Evolutionary conservation across 2,329 filamentous ascomycete species (phyloP).

Genomic region (Diaporthe humulicola): DNA sequence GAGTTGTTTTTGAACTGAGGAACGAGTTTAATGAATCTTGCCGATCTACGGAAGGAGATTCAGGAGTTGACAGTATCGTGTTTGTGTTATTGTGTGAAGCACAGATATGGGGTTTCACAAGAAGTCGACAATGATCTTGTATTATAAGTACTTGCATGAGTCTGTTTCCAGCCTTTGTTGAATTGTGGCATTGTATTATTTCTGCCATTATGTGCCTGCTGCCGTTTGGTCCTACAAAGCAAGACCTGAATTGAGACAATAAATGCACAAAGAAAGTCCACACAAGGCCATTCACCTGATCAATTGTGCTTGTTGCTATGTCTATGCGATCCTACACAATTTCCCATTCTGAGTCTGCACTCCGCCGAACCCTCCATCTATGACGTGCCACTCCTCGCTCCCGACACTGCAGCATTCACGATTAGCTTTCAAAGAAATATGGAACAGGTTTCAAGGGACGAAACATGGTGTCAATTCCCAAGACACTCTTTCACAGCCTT

Average conservation of each 20-base stretch:
- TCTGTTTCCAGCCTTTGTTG: background rate
- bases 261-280: background rate
- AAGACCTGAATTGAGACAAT: background rate
- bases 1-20: background rate
- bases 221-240: background rate
- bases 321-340: background rate
- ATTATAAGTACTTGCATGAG: background rate
- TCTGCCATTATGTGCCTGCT: background rate
- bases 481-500: background rate
- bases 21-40: background rate
- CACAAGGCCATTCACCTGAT: background rate
- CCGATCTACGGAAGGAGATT: background rate
- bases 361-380: background rate
- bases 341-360: conserved; percentile 37
- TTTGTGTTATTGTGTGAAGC: background rate
- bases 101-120: background rate
- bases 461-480: background rate
- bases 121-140: background rate
- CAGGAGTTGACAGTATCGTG: background rate
- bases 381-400: conserved; percentile 29
- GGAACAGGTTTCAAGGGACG: background rate
- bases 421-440: background rate
- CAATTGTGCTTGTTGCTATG: background rate
- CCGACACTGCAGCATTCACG: conserved; percentile 23
- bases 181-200: background rate